Evolutionary conservation across 2,329 filamentous ascomycete species (phyloP).

Genomic region (Cladorrhinum sp.): DNA sequence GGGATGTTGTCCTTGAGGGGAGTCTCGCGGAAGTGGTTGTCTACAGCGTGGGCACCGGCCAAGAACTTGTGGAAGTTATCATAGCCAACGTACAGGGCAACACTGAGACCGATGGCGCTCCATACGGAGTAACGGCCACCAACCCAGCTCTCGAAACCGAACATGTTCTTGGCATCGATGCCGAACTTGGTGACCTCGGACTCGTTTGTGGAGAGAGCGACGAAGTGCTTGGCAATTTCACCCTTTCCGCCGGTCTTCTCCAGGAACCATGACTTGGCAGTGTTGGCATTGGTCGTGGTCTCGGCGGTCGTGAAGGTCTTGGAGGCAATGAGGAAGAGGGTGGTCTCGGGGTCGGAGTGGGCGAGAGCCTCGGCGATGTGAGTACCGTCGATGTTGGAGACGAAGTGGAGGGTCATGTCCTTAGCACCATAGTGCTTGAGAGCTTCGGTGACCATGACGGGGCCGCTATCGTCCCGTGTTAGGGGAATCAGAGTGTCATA

Average conservation of each 20-base stretch:
- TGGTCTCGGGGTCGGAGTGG: slow-evolving; percentile 89
- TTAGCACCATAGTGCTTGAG: slow-evolving; percentile 90
- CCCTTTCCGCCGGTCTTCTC: slow-evolving; percentile 71
- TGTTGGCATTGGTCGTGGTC: slow-evolving; percentile 95
- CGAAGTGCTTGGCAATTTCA: slow-evolving; percentile 97
- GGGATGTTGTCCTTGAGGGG: slow-evolving; percentile 95
- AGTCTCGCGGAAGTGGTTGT: slow-evolving; percentile 92
- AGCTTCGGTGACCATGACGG: slow-evolving; percentile 98
- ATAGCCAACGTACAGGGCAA: slow-evolving; percentile 90
- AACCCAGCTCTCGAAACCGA: slow-evolving; percentile 98
- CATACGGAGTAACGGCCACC: slow-evolving; percentile 98
- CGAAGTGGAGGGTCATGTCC: slow-evolving; percentile 89
- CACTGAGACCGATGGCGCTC: slow-evolving; percentile 95
- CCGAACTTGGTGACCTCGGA: slow-evolving; percentile 95
- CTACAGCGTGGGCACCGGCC: slow-evolving; percentile 92
- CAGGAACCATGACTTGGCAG: slow-evolving; percentile 95
- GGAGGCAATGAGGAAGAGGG: slow-evolving; percentile 96
- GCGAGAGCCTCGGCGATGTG: slow-evolving; percentile 93
- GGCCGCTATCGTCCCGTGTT: slow-evolving; percentile 60
- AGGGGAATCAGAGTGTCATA: slow-evolving; percentile 21
- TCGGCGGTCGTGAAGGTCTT: slow-evolving; percentile 99
- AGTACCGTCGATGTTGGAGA: slow-evolving; percentile 99
- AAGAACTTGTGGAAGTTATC: slow-evolving; percentile 98
- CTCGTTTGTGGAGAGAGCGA: slow-evolving; percentile 95
- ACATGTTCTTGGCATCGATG: slow-evolving; percentile 99